Evolutionary conservation across 2,329 filamentous ascomycete species (phyloP).

Genomic region (Aspergillus brunneoviolaceus): DNA sequence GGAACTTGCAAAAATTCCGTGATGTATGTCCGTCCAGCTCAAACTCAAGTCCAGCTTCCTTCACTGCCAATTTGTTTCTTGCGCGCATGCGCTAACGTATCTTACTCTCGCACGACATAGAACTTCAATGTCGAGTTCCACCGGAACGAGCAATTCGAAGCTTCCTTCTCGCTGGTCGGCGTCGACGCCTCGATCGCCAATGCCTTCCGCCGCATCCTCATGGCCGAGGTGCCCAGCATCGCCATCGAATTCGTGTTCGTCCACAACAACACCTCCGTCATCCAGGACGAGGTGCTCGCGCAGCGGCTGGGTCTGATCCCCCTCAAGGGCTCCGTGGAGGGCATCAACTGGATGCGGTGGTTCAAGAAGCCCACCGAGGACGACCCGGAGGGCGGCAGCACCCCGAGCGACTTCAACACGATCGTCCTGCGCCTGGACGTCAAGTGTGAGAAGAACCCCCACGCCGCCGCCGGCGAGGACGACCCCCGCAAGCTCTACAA

Average conservation of each 20-base stretch:
- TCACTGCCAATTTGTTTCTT: background rate
- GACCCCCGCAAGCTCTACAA: conserved; percentile 84
- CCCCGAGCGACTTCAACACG: conserved; percentile 77
- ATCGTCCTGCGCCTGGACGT: conserved; percentile 74
- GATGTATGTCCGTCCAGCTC: conserved; percentile 41
- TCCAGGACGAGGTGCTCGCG: conserved; percentile 94
- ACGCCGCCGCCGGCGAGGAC: conserved; percentile 68
- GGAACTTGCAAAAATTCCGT: conserved; percentile 72
- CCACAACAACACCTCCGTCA: conserved; percentile 94
- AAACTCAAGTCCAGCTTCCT: background rate
- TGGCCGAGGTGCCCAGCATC: conserved; percentile 89
- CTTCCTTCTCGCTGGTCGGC: conserved; percentile 87
- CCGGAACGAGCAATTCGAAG: conserved; percentile 72
- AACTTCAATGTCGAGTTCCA: conserved; percentile 78
- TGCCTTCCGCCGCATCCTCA: conserved; percentile 92
- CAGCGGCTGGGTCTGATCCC: conserved; percentile 89
- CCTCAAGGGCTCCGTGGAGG: conserved; percentile 74
- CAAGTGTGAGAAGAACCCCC: conserved; percentile 74
- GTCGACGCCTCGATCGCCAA: conserved; percentile 93
- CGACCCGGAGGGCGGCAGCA: conserved; percentile 53
- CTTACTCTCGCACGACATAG: conserved; percentile 42
- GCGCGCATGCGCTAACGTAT: background rate
- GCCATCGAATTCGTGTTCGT: conserved; percentile 94
- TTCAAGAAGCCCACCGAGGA: conserved; percentile 70
- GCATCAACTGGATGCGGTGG: conserved; percentile 80